Evolutionary conservation across 2,329 filamentous ascomycete species (phyloP).

Genomic region (Trichophyton equinum): DNA sequence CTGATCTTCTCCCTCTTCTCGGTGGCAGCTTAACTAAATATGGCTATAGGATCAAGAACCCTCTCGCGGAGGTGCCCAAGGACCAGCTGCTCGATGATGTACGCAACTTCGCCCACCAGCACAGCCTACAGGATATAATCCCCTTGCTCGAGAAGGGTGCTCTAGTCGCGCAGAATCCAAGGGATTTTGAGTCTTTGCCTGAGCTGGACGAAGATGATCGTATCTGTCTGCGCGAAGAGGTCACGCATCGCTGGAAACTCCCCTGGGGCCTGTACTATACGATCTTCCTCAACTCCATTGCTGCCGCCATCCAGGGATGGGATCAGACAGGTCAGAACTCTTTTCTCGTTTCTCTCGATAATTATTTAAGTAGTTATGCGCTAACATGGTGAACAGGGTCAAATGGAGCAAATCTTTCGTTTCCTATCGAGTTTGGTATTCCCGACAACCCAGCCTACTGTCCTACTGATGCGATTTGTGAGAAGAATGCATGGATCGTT

Average conservation of each 20-base stretch:
- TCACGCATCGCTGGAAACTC: slow-evolving; percentile 36
- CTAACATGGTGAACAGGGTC: slow-evolving; percentile 21
- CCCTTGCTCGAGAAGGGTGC: slow-evolving; percentile 40
- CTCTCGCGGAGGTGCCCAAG: slow-evolving; percentile 22
- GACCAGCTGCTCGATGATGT: slow-evolving; percentile 22
- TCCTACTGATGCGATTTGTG: slow-evolving; percentile 16
- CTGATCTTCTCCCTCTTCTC: neutral
- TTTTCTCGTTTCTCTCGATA: neutral
- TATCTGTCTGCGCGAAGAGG: slow-evolving; percentile 31
- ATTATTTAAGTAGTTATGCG: neutral
- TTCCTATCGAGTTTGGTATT: slow-evolving; percentile 38
- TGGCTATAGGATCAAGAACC: slow-evolving; percentile 26
- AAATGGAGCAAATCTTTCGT: slow-evolving; percentile 42
- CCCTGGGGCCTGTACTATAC: slow-evolving; percentile 39
- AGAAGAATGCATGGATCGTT: slow-evolving; percentile 43
- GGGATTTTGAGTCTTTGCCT: slow-evolving; percentile 48
- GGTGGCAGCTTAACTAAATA: neutral
- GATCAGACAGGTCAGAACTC: slow-evolving; percentile 34
- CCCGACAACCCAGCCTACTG: slow-evolving; percentile 27
- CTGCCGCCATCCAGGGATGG: slow-evolving; percentile 44
- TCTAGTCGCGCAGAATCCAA: slow-evolving; percentile 59
- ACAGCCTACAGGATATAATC: slow-evolving; percentile 48
- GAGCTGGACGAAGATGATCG: slow-evolving; percentile 44
- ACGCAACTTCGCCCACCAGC: slow-evolving; percentile 38
- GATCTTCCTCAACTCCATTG: slow-evolving; percentile 40